Percentiles rank a stretch among this genome's conserved stretches.
Evolutionary conservation across 495 filamentous ascomycete genomes (phyloP).

Genomic region (Darksidea phi): DNA sequence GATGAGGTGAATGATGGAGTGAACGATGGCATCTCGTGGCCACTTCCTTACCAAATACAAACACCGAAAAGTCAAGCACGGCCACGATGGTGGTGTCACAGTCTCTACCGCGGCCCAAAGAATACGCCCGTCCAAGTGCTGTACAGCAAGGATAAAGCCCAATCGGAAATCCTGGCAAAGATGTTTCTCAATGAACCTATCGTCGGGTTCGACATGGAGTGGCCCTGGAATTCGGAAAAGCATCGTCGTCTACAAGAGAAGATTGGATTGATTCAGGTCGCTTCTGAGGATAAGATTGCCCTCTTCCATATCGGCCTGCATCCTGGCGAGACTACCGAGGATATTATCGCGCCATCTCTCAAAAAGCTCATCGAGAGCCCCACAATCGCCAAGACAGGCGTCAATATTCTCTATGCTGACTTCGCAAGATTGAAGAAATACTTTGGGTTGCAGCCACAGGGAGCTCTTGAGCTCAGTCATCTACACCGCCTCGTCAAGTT

Average conservation of each 20-base stretch:
- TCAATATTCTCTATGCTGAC: conserved; percentile 66
- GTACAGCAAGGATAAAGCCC: conserved; percentile 68
- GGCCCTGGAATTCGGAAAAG: conserved; percentile 49
- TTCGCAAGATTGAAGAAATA: conserved; percentile 66
- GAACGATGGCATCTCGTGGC: conserved; percentile 5
- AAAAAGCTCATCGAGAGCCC: conserved; percentile 68
- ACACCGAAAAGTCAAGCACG: neutral
- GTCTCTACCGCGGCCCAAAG: conserved; percentile 56
- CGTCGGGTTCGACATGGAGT: conserved; percentile 72
- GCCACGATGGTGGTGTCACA: conserved; percentile 59
- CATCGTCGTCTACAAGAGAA: conserved; percentile 54
- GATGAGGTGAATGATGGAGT: neutral
- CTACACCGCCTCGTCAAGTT: conserved; percentile 72
- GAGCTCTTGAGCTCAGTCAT: conserved; percentile 77
- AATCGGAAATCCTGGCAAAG: conserved; percentile 55
- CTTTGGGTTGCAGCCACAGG: conserved; percentile 60
- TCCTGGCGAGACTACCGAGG: conserved; percentile 38
- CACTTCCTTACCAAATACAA: conserved; percentile 9
- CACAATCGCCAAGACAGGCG: conserved; percentile 72
- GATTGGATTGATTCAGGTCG: conserved; percentile 76
- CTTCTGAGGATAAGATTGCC: conserved; percentile 72
- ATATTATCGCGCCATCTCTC: conserved; percentile 68
- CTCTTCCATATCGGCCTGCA: conserved; percentile 72
- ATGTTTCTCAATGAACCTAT: conserved; percentile 32
- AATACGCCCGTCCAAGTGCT: conserved; percentile 61